phyloP scores from a whole-genome alignment of 352 stramenopile genomes.

The Globisporangium irregulare region DNA sequence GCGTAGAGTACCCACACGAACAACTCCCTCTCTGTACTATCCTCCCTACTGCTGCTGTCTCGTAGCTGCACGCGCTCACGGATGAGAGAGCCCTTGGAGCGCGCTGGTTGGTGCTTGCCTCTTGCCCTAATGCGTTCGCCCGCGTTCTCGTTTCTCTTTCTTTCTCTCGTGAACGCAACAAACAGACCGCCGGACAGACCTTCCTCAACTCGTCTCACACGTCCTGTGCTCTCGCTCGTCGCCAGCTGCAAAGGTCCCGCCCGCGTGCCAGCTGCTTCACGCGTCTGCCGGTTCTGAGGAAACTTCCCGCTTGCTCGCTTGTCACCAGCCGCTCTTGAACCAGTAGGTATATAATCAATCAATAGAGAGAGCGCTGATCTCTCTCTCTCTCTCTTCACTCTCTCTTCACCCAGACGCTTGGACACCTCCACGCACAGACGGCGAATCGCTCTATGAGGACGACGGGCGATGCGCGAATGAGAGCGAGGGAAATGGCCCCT shows the following conservation, averaged over 20 bases:
- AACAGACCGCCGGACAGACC: not conserved
- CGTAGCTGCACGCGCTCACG: not conserved
- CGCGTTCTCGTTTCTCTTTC: not conserved
- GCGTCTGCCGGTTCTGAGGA: not conserved
- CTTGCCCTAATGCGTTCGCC: not conserved
- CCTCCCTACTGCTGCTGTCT: not conserved
- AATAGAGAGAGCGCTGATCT: not conserved
- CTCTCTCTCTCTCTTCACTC: not conserved
- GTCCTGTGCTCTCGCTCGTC: not conserved
- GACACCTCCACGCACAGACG: not conserved
- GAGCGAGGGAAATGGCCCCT: not conserved
- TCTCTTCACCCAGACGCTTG: not conserved
- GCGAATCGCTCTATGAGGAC: not conserved
- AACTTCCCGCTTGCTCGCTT: not conserved
- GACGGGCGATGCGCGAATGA: not conserved
- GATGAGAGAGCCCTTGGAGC: not conserved
- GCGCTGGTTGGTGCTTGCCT: not conserved
- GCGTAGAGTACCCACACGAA: not conserved
- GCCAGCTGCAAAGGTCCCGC: not conserved
- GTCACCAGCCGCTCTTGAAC: not conserved
- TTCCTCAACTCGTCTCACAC: not conserved
- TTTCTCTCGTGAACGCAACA: not conserved
- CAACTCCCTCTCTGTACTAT: conserved; percentile 1
- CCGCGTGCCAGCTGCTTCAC: conserved; percentile 5
- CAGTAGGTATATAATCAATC: not conserved